Conservation (phyloP, 257 asterid genomes). For the Phtheirospermum japonicum region DNA sequence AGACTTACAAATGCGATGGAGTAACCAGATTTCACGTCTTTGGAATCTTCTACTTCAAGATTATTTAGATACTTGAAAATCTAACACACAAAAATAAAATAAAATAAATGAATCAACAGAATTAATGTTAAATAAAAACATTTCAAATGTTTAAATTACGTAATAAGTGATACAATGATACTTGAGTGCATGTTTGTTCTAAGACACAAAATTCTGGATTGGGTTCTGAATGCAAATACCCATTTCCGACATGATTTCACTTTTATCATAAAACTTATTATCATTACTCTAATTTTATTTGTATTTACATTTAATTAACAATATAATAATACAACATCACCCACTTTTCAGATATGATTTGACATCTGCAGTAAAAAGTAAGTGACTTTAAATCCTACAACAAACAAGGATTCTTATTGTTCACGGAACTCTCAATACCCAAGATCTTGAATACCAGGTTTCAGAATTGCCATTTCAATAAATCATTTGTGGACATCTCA, state of each 20-base stretch:
- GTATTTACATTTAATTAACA: background rate
- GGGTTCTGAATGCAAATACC: too few species aligned
- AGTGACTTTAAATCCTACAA: too few species aligned
- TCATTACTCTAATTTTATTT: too few species aligned
- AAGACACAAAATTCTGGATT: too few species aligned
- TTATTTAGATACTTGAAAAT: constrained; percentile 73
- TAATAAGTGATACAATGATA: background rate
- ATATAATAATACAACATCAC: background rate
- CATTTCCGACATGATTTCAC: background rate
- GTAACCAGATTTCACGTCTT: constrained; percentile 91
- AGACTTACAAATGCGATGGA: constrained; percentile 76
- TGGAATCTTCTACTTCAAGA: constrained; percentile 85
- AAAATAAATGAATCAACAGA: too few species aligned
- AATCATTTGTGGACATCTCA: background rate
- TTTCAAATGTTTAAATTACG: background rate
- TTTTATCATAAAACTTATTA: too few species aligned
- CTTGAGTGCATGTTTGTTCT: too few species aligned
- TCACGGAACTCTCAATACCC: too few species aligned
- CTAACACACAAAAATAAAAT: constrained; percentile 36
- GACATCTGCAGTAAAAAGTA: background rate
- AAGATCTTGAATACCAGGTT: too few species aligned
- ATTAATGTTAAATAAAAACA: constrained; percentile 2
- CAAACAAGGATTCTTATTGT: too few species aligned
- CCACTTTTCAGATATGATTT: background rate
- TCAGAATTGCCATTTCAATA: background rate